Evolutionary conservation across 1,284 basidiomycete species (phyloP), one percentile per base, ranked within the genome.

Genomic region (Heliocybe sulcata): DNA sequence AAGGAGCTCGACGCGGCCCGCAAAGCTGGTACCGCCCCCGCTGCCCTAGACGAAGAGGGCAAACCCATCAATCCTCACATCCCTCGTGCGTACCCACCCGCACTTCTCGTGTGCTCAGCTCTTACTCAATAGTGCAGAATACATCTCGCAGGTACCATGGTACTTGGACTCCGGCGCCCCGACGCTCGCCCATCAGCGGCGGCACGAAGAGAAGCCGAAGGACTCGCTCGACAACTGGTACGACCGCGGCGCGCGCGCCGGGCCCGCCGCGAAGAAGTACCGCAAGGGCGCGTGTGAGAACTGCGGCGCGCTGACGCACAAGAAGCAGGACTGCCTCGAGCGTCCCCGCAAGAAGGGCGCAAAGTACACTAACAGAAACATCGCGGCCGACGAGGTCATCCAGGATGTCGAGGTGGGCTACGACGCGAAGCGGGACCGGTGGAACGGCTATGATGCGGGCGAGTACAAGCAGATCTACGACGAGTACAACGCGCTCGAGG

Each of bases 221-320:
- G 76, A 80, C 61, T 90, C 90, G 67, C 84, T 97, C 60, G 85
- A 94, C 65, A 83, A 87, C 59, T 96, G 94, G 92, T 98, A 98
- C 68, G 88, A 94, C 68, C 82, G 96, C 57, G 93, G 93, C n/a
- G 80, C 80, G 11, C 89, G 85, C 60, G 85, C 88, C 0, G 93
- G 90, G 2, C 92, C 93, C 0, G 91, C 92, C 1, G 91, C 94
- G 38, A 98, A 92, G 67, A 98, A 97, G 72, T 99, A 90, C 69
- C 83, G 97, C 61, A 96, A 97, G 69, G 96, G 96, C 31, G 97
- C 96, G 29, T 99, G 96, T 75, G 94, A 97, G 75, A 99, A 99
- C 69, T 99, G 96, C 65, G 96, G 96, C 56, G 91, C 96, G 16
- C 89, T 98, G 80, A 92, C 93, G 1, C 97, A 99, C 77, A 90